Evolutionary conservation across 2,329 filamentous ascomycete species (phyloP).

Genomic region (Exophiala sideris): DNA sequence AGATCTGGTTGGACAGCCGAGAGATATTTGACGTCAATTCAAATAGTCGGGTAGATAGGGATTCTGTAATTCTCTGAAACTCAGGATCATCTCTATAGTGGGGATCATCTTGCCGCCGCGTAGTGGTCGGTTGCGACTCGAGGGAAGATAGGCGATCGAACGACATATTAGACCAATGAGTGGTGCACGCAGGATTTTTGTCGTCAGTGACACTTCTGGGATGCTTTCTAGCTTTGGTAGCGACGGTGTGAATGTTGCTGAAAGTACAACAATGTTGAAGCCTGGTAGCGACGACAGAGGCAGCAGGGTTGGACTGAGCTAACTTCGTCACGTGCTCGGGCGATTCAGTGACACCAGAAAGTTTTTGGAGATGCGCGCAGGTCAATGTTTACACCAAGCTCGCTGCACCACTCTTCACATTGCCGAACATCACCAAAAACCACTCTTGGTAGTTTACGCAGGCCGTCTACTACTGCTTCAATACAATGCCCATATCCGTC

Average conservation of each 20-base stretch:
- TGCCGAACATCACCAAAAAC: no score
- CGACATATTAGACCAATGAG: slow-evolving; percentile 61
- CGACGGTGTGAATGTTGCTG: no score
- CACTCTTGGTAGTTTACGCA: slow-evolving; percentile 11
- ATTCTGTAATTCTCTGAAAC: slow-evolving; percentile 77
- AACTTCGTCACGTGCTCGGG: neutral
- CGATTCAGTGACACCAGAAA: slow-evolving; percentile 3
- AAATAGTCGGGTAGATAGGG: slow-evolving; percentile 85
- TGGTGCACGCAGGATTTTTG: neutral
- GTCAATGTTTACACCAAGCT: neutral
- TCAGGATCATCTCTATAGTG: slow-evolving; percentile 88
- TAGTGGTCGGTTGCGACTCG: slow-evolving; percentile 71
- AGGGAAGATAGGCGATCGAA: slow-evolving; percentile 83
- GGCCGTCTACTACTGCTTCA: slow-evolving; percentile 15
- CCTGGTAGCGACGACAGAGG: no score
- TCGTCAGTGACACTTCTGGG: no score
- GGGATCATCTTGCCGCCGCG: slow-evolving; percentile 66
- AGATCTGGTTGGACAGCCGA: slow-evolving; percentile 77
- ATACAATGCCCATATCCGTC: neutral
- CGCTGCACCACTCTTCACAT: no score
- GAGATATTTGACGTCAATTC: slow-evolving; percentile 83
- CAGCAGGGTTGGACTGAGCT: no score
- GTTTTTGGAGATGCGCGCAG: slow-evolving; percentile 5
- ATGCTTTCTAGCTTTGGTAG: no score
- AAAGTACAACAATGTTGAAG: no score